phyloP scores from a whole-genome alignment of 441 rosid species.

The Kokia cookei region DNA sequence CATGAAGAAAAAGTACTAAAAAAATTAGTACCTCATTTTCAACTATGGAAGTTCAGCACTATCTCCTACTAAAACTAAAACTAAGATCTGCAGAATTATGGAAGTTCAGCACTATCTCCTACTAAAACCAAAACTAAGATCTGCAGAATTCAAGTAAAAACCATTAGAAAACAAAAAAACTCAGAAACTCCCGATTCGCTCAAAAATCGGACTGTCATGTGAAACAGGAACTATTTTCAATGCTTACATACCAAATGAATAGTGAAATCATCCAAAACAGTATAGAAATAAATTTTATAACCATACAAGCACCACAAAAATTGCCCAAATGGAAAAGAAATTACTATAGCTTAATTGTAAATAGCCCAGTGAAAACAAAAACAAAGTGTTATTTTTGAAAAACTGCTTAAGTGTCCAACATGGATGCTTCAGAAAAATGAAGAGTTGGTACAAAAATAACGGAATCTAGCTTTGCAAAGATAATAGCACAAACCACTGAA shows the following conservation, averaged over 20 bases:
- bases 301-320: not conserved
- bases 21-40: constrained; percentile 4
- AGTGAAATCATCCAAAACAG: not conserved
- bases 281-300: not conserved
- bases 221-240: too few species aligned
- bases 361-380: not conserved
- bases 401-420: too few species aligned
- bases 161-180: not conserved
- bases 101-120: too few species aligned
- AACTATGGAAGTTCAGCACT: too few species aligned
- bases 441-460: too few species aligned
- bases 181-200: too few species aligned
- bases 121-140: not conserved
- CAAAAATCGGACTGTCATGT: too few species aligned
- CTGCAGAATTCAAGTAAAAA: not conserved
- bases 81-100: not conserved
- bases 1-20: not conserved
- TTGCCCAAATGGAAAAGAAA: not conserved
- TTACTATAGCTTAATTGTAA: not conserved
- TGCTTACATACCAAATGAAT: too few species aligned
- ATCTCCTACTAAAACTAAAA: not conserved
- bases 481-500: not conserved
- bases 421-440: too few species aligned
- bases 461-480: not conserved
- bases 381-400: not conserved